Evolutionary conservation across 139 green algal species (phyloP).

Genomic region (Parachlorella kessleri): DNA sequence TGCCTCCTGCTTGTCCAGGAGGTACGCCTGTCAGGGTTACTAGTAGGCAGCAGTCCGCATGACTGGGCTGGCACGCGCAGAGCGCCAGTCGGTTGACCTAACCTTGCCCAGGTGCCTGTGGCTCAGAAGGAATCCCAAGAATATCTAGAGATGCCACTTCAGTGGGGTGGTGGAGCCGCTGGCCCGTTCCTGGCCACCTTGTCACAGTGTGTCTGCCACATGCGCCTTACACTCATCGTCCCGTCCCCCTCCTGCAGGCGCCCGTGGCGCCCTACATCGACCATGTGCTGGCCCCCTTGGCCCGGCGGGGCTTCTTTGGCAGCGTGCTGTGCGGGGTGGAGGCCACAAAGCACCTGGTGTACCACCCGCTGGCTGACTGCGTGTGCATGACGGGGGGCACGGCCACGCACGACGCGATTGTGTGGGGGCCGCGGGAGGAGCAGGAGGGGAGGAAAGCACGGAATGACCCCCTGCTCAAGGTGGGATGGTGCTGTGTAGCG

Average conservation of each 20-base stretch:
- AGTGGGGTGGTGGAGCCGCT: no score
- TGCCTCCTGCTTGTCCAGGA: no score
- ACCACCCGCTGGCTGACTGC: slow-evolving; percentile 50
- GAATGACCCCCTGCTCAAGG: slow-evolving; percentile 52
- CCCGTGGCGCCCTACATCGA: slow-evolving; percentile 44
- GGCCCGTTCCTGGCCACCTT: no score
- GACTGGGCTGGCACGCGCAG: no score
- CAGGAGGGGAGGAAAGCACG: slow-evolving; percentile 28
- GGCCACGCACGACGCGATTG: slow-evolving; percentile 81
- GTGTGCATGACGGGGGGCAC: slow-evolving; percentile 78
- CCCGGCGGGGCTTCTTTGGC: slow-evolving; percentile 59
- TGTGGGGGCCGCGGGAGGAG: slow-evolving; percentile 61
- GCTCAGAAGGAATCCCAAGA: no score
- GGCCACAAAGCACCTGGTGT: slow-evolving; percentile 55
- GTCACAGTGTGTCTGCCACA: no score
- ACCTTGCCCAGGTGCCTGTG: no score
- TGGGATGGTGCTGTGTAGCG: slow-evolving; percentile 7
- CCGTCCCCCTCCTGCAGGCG: slow-evolving; percentile 5
- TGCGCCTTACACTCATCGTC: not conserved
- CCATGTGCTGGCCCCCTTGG: slow-evolving; percentile 60
- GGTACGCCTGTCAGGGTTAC: no score
- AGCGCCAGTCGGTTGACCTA: no score
- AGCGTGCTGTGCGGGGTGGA: slow-evolving; percentile 69
- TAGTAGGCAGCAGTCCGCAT: no score
- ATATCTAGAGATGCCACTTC: no score